Evolutionary conservation across 352 stramenopile genomes (phyloP).

Genomic region (Pythium utonaiense): DNA sequence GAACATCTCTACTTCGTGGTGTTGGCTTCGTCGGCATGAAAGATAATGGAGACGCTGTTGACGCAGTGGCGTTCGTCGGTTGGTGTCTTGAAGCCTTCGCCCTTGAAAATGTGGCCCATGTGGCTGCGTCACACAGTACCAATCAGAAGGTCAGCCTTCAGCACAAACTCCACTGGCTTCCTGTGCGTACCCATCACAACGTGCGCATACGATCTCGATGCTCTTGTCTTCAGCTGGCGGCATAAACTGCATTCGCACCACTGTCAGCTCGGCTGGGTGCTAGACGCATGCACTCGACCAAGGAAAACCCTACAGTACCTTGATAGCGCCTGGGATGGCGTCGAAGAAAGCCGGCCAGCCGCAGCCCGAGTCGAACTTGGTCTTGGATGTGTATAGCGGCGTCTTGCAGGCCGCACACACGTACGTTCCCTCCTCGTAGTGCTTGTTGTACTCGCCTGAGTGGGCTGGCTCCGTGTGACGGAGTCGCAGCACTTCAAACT

Average conservation of each 20-base stretch:
- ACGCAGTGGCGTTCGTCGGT: slow-evolving; percentile 90
- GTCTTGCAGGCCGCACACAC: slow-evolving; percentile 85
- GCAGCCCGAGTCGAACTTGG: slow-evolving; percentile 90
- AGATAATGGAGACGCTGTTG: slow-evolving; percentile 88
- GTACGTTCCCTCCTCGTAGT: slow-evolving; percentile 83
- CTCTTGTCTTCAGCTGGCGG: neutral
- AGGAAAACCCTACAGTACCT: too few species aligned
- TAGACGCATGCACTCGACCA: too few species aligned
- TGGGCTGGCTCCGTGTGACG: slow-evolving; percentile 87
- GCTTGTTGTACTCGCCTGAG: slow-evolving; percentile 89
- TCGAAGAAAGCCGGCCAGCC: slow-evolving; percentile 91
- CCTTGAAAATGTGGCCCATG: slow-evolving; percentile 91
- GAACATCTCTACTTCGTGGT: slow-evolving; percentile 20
- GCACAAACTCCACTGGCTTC: too few species aligned
- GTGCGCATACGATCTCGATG: neutral
- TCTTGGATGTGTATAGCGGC: slow-evolving; percentile 83
- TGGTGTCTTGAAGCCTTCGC: slow-evolving; percentile 82
- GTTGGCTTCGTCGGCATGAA: slow-evolving; percentile 60
- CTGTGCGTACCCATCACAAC: neutral
- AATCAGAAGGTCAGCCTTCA: slow-evolving; percentile 4
- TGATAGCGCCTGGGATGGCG: slow-evolving; percentile 84
- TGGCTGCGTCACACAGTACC: slow-evolving; percentile 38
- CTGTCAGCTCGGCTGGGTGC: too few species aligned
- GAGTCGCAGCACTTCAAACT: slow-evolving; percentile 86
- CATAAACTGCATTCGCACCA: neutral